phyloP scores from a whole-genome alignment of 2,329 filamentous ascomycete genomes.

The Didymosphaeria variabile region DNA sequence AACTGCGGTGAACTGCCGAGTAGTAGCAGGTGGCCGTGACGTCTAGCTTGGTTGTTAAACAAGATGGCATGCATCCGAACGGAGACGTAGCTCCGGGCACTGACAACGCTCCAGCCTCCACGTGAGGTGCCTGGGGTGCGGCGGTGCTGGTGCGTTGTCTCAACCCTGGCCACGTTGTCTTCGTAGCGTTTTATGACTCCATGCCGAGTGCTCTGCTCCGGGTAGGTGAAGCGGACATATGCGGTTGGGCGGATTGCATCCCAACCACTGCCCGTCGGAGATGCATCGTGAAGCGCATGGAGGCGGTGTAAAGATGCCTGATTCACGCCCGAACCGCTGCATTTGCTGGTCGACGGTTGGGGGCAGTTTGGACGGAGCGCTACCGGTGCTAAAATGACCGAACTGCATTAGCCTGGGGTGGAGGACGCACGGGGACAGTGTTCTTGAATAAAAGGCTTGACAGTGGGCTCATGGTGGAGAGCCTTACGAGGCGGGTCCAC shows the following conservation, averaged over 20 bases:
- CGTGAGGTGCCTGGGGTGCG: conserved; percentile 6
- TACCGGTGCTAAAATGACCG: conserved; percentile 42
- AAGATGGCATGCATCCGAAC: conserved; percentile 28
- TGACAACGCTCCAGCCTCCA: conserved; percentile 35
- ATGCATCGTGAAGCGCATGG: conserved; percentile 43
- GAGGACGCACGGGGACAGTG: conserved; percentile 47
- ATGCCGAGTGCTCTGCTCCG: neutral
- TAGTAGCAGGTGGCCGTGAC: conserved; percentile 32
- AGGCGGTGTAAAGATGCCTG: conserved; percentile 47
- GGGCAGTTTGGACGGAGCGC: conserved; percentile 40
- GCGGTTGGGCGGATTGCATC: conserved; percentile 37
- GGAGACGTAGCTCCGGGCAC: conserved; percentile 44
- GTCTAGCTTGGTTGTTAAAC: conserved; percentile 35
- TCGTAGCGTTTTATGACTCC: neutral
- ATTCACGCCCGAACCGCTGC: conserved; percentile 36
- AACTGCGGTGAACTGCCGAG: conserved; percentile 47
- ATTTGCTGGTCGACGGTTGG: conserved; percentile 35
- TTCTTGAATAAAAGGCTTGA: conserved; percentile 37
- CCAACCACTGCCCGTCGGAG: conserved; percentile 28
- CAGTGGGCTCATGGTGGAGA: conserved; percentile 25
- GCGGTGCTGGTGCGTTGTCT: conserved; percentile 42
- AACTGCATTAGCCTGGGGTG: conserved; percentile 47
- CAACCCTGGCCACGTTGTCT: conserved; percentile 43
- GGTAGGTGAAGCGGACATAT: conserved; percentile 21
- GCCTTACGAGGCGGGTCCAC: conserved; percentile 34